Conservation (phyloP, 1,284 basidiomycete genomes). For the Rhizopogon hawkerae region DNA sequence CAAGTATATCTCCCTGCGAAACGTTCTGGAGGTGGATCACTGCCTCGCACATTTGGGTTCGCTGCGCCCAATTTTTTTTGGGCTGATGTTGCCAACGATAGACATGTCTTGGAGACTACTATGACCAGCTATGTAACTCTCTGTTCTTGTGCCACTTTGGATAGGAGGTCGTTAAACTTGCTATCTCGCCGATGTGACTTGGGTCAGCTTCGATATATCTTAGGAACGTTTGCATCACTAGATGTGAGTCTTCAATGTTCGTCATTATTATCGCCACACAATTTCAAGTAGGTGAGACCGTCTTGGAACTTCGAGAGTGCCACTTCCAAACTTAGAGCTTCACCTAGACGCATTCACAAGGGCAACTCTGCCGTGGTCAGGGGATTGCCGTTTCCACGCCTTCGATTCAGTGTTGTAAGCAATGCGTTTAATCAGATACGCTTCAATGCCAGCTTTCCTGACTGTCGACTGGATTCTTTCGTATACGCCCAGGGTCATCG, state of each 20-base stretch:
- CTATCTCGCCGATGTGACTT: background rate
- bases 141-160: conserved; percentile 1
- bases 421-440: conserved; percentile 31
- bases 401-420: conserved; percentile 30
- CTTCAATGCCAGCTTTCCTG: conserved; percentile 22
- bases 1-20: conserved; percentile 31
- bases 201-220: conserved; percentile 29
- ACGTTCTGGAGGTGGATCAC: conserved; percentile 31
- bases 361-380: conserved; percentile 30
- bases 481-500: conserved; percentile 28
- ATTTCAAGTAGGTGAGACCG: conserved; percentile 8
- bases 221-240: conserved; percentile 27
- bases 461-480: conserved; percentile 28
- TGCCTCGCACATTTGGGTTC: conserved; percentile 21
- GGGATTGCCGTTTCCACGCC: conserved; percentile 24
- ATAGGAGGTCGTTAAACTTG: conserved; percentile 1
- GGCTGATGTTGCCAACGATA: conserved; percentile 36
- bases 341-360: conserved; percentile 26
- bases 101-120: conserved; percentile 23
- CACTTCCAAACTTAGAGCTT: conserved; percentile 30
- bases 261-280: conserved; percentile 14
- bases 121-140: conserved; percentile 15
- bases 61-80: conserved; percentile 21
- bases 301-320: conserved; percentile 29
- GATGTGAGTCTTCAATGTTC: conserved; percentile 31